Evolutionary conservation across 257 asterid species (phyloP), one percentile per base, ranked within the genome.

Genomic region (Prunella vulgaris): DNA sequence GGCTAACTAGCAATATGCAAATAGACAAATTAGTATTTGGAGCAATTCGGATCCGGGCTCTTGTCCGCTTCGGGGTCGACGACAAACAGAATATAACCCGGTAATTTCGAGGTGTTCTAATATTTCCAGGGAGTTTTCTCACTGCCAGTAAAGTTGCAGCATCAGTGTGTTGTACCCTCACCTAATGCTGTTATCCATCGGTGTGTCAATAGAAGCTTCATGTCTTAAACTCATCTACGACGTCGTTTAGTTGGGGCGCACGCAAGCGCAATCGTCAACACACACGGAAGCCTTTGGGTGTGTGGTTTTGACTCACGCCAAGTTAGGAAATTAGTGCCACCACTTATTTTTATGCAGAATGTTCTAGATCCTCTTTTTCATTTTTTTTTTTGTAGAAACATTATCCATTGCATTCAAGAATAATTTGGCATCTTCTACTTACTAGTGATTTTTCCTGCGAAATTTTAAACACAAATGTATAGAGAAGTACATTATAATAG

Each of bases 221-320:
- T 54, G 5, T n/a, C 22, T 14, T 7, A 5, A 7, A 69, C 10
- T 27, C 21, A 25, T 1, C 7, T 15, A 60, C 76, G 69, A 15
- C 57, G 72, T 35, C 66, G 64, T 66, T 7, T 1, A 10, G 17
- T 6, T 40, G 49, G 56, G 72, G 59, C 65, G 78, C 81, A 77
- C 60, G 78, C 81, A 77, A 67, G 74, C 67, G 38, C 82, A 57
- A 25, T 63, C 76, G 78, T 68, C 74, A 37, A 64, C 59, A 54
- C 12, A 25, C 18, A 33, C 30, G 48, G 48, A n/a, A 28, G 38
- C 21, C 53, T 24, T 14, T 69, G 3, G 18, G 25, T 58, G 42
- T 65, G 22, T 32, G 82, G 83, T 70, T 66, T 38, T 74, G 79
- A 59, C 77, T 22, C 54, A 53, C 52, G 79, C 83, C 79, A 64